These are phyloP conservation scores for Suhomyces yuchorum DNA, from an alignment of 1,139 yeast genomes.

Conservation along the genomic window DNA sequence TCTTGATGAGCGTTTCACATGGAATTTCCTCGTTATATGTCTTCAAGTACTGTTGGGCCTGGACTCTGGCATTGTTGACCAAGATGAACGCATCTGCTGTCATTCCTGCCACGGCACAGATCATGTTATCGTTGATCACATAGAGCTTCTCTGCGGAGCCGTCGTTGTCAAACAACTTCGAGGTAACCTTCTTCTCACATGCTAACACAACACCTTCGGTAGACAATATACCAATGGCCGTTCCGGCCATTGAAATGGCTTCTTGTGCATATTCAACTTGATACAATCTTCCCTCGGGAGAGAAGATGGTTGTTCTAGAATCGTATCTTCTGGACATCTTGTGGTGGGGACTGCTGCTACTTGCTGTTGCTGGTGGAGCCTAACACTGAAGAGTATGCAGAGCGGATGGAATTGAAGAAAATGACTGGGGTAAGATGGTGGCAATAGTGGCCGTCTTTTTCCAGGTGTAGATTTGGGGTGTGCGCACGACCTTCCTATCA, in stretches of 20 bases:
- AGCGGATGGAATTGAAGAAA: slow-evolving; percentile 1
- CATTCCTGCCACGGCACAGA: slow-evolving; percentile 98
- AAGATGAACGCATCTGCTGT: slow-evolving; percentile 95
- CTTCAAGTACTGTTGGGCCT: slow-evolving; percentile 82
- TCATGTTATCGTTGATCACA: slow-evolving; percentile 71
- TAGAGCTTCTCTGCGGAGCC: slow-evolving; percentile 92
- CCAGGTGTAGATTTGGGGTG: neutral
- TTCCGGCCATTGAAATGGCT: slow-evolving; percentile 97
- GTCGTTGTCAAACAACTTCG: slow-evolving; percentile 90
- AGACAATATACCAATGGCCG: slow-evolving; percentile 93
- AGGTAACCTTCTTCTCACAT: slow-evolving; percentile 93
- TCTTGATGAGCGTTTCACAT: slow-evolving; percentile 83
- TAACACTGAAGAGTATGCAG: neutral
- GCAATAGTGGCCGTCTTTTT: slow-evolving; percentile 4
- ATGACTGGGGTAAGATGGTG: slow-evolving; percentile 8
- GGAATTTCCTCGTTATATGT: slow-evolving; percentile 91
- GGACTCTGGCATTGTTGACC: slow-evolving; percentile 81
- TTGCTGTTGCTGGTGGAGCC: neutral
- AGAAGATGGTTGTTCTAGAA: slow-evolving; percentile 96
- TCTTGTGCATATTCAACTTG: slow-evolving; percentile 97
- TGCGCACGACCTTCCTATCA: slow-evolving; percentile 1
- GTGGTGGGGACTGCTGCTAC: neutral
- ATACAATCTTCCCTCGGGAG: slow-evolving; percentile 97
- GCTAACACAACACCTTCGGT: slow-evolving; percentile 93
- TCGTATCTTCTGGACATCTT: slow-evolving; percentile 66